These are phyloP conservation scores for Tritrichomonas foetus DNA, from an alignment of 208 protist species.

Conservation along the genomic window DNA sequence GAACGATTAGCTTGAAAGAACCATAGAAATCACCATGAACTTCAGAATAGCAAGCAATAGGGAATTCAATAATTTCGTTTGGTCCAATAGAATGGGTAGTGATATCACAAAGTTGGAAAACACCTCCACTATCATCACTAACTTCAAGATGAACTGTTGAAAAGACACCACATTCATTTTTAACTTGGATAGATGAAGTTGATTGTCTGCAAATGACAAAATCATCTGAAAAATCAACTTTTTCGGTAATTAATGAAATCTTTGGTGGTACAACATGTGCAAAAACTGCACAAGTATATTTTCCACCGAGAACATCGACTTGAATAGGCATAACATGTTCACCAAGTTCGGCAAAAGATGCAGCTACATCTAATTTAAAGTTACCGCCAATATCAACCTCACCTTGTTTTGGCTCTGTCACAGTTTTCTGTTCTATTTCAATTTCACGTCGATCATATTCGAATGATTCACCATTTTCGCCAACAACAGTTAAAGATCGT, in stretches of 20 bases:
- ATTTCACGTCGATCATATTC: too few species aligned
- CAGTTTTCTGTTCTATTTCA: too few species aligned
- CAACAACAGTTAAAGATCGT: too few species aligned
- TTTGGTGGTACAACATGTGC: conserved; percentile 16
- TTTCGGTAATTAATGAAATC: not conserved
- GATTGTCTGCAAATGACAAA: not conserved
- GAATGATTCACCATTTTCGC: too few species aligned
- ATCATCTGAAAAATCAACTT: conserved; percentile 16
- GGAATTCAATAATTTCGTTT: not conserved
- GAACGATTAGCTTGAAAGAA: not conserved
- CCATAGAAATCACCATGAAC: conserved; percentile 26
- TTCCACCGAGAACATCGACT: not conserved
- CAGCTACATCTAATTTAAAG: not conserved
- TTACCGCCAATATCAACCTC: not conserved
- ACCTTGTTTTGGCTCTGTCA: not conserved
- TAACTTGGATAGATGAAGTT: not conserved
- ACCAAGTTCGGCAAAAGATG: not conserved
- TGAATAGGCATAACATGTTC: not conserved
- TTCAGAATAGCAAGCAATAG: not conserved
- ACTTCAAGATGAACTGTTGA: not conserved
- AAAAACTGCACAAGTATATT: not conserved
- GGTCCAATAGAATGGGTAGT: not conserved
- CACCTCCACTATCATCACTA: not conserved
- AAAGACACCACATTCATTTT: not conserved
- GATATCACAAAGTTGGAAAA: not conserved